Evolutionary conservation across 345 rosid genomes (phyloP).

Genomic region (Bruguiera parviflora): DNA sequence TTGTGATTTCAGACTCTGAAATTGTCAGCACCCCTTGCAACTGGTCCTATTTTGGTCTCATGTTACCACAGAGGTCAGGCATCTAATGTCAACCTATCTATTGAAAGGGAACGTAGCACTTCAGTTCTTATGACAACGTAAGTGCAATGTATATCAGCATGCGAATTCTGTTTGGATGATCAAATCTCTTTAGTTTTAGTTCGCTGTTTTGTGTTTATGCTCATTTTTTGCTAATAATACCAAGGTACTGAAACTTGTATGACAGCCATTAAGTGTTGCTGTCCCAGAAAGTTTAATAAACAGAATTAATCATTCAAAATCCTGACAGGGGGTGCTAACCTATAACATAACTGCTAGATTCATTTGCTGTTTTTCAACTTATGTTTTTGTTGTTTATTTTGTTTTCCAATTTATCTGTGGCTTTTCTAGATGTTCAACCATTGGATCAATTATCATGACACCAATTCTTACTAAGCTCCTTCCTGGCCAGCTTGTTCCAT

Average conservation of each 20-base stretch:
- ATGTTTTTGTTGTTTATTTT: not conserved
- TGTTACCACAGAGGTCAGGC: constrained; percentile 99
- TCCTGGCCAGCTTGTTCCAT: constrained; percentile 98
- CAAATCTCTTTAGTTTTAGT: constrained; percentile 26
- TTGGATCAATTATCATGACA: constrained; percentile 95
- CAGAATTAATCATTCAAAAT: constrained; percentile 12
- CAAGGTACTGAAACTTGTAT: constrained; percentile 56
- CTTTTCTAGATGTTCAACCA: constrained; percentile 75
- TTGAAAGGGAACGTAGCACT: constrained; percentile 92
- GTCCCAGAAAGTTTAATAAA: constrained; percentile 87
- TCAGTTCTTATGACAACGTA: constrained; percentile 98
- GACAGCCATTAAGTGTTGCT: constrained; percentile 78
- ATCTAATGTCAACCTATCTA: constrained; percentile 82
- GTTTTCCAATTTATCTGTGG: constrained; percentile 1
- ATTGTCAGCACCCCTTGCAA: constrained; percentile 92
- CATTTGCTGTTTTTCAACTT: not conserved
- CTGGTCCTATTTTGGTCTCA: constrained; percentile 90
- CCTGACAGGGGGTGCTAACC: no score
- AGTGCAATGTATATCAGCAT: constrained; percentile 20
- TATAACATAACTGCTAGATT: no score
- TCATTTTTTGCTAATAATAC: not conserved
- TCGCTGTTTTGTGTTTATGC: not conserved
- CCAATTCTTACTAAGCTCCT: constrained; percentile 97
- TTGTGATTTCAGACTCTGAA: constrained; percentile 56
- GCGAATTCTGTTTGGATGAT: constrained; percentile 8